Evolutionary conservation across 2,329 filamentous ascomycete species (phyloP).

Genomic region (Aspergillus texensis): DNA sequence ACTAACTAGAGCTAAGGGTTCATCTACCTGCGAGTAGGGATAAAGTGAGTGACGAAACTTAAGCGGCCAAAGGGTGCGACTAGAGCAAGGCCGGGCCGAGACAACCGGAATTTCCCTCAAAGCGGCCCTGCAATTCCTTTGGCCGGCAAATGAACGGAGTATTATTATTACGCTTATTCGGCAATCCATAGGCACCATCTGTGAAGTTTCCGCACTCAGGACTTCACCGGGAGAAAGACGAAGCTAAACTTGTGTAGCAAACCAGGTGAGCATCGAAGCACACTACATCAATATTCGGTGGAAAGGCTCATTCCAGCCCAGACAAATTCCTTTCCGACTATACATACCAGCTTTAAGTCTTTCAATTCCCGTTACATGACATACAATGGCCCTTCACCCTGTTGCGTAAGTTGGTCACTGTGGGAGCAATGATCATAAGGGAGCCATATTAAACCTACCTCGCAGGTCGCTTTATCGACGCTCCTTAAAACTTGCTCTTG

Average conservation of each 20-base stretch:
- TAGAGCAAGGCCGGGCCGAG: slow-evolving; percentile 29
- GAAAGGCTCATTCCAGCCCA: not conserved
- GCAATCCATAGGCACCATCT: slow-evolving; percentile 21
- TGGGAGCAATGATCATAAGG: slow-evolving; percentile 8
- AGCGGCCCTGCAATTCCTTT: slow-evolving; percentile 20
- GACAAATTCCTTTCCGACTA: not conserved
- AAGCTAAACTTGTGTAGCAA: not conserved
- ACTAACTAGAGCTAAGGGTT: not conserved
- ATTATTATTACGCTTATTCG: slow-evolving; percentile 38
- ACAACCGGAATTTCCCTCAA: slow-evolving; percentile 33
- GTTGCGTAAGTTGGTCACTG: slow-evolving; percentile 38
- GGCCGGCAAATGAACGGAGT: slow-evolving; percentile 32
- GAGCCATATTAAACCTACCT: slow-evolving; percentile 29
- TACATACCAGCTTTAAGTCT: not conserved
- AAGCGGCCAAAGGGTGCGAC: slow-evolving; percentile 1
- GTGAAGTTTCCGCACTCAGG: slow-evolving; percentile 23
- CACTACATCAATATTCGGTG: not conserved
- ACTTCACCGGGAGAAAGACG: not conserved
- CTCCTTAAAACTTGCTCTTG: slow-evolving; percentile 87
- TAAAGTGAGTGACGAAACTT: slow-evolving; percentile 22
- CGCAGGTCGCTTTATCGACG: slow-evolving; percentile 79
- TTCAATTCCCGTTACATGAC: not conserved
- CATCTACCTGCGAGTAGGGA: not conserved
- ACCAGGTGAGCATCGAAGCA: not conserved
- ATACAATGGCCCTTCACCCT: slow-evolving; percentile 40